phyloP scores from a whole-genome alignment of 257 asterid genomes.

The Thymus mandschuricus region DNA sequence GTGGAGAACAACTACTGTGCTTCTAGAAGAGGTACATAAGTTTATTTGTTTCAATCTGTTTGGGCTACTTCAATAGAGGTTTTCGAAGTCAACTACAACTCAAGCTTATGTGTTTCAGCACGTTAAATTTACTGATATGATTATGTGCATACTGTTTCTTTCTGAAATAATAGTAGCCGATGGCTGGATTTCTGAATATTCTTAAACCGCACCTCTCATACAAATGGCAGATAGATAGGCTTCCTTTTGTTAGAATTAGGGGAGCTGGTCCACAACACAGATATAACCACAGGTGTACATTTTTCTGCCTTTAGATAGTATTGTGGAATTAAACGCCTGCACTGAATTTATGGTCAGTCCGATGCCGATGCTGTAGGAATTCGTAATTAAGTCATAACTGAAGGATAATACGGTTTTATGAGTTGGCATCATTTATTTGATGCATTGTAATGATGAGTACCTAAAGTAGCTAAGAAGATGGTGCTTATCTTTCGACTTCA shows the following conservation, averaged over 20 bases:
- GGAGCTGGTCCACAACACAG: slow-evolving; percentile 1
- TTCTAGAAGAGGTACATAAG: slow-evolving; percentile 76
- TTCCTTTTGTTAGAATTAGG: not conserved
- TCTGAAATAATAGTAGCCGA: slow-evolving; percentile 9
- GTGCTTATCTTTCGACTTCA: not conserved
- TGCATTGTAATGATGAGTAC: slow-evolving; percentile 2
- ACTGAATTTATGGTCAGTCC: slow-evolving; percentile 1
- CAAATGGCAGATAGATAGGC: not conserved
- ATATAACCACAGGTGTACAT: not conserved
- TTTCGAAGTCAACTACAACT: slow-evolving; percentile 10
- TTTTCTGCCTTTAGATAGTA: not conserved
- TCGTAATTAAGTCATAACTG: slow-evolving; percentile 8
- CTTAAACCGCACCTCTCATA: slow-evolving; percentile 8
- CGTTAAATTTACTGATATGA: not conserved
- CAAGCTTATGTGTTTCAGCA: slow-evolving; percentile 15
- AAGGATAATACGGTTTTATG: slow-evolving; percentile 13
- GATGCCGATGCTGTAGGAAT: slow-evolving; percentile 15
- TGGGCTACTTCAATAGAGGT: slow-evolving; percentile 20
- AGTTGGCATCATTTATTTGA: slow-evolving; percentile 12
- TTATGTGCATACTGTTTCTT: slow-evolving; percentile 7
- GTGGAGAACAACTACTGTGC: slow-evolving; percentile 92
- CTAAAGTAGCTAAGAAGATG: not conserved
- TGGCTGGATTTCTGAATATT: slow-evolving; percentile 16
- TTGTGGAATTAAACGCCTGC: not conserved
- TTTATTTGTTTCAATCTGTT: slow-evolving; percentile 18